Base-by-base conservation (phyloP, 2,329 filamentous ascomycete genomes). In the Cladophialophora psammophila region DNA sequence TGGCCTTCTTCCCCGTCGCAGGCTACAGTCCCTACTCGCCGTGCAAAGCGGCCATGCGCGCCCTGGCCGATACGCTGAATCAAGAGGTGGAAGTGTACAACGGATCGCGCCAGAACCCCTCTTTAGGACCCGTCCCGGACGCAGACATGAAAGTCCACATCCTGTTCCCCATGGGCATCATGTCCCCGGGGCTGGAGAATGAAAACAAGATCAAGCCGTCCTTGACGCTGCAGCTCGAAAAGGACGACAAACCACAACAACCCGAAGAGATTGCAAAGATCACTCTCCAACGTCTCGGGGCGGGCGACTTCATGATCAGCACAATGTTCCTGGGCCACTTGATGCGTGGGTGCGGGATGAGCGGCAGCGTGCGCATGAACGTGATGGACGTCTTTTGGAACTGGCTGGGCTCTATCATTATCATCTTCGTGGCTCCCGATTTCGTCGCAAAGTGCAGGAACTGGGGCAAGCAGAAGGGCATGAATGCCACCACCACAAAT, bases 61-160 rank as follows among this genome's bases (percentile, higher is more conserved):
- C 88, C 15, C 84, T 99, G 13, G 91, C 91, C 62, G 95, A 99
- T 76, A 90, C 89, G 0, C 83, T 99, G 58, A 88, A 88, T 26
- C 92, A 94, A 75, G 95, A 99, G 80, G 82, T 96, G 52, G 84
- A 93, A 74, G 82, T 97, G 60, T 99, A 98, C 82, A 93, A 94
- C 53, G 90, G 86, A 52, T 83, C 85, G 20, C 80, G 84, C 9
- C 77, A 68, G 52, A 50, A 48, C 10, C 34, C 56, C 10, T 57
- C 66, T 6, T 74, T 79, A 2, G 71, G 73, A 15, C 72, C 74
- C 9, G 80, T 82, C 1, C 83, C 84, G 0, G 78, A 90, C 61
- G 87, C 90, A 52, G 86, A 89, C 66, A 89, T 98, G 62, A 88
- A 91, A 73, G 84, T 97, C 20, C 92, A 96, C 75, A 86, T 92